Conservation (phyloP, 371 early-diverging fungal species). For the Blakeslea trispora region DNA sequence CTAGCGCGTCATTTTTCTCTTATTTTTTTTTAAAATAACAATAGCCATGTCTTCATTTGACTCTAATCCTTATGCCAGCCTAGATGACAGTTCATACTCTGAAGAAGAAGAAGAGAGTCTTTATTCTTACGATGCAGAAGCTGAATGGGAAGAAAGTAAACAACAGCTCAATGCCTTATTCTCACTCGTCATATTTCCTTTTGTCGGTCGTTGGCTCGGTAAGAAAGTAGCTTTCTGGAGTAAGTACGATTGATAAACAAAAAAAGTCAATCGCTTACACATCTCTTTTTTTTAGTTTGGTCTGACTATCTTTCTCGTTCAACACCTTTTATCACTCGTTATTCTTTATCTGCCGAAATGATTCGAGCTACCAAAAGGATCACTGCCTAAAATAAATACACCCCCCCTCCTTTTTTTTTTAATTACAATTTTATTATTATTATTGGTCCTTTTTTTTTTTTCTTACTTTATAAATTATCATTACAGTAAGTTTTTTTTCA, state of each 20-base stretch:
- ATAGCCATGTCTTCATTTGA: constrained; percentile 16
- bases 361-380: not conserved
- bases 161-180: constrained; percentile 55
- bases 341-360: not conserved
- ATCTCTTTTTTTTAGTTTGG: not conserved
- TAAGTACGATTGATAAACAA: constrained; percentile 21
- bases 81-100: constrained; percentile 26
- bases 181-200: constrained; percentile 62
- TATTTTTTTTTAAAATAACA: too few species aligned
- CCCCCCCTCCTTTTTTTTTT: not conserved
- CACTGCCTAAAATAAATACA: not conserved
- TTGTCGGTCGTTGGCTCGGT: constrained; percentile 61
- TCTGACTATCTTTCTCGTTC: not conserved
- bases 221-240: constrained; percentile 62
- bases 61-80: constrained; percentile 25
- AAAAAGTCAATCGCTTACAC: not conserved
- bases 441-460: too few species aligned
- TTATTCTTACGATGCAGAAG: constrained; percentile 53
- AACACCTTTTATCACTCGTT: not conserved
- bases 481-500: too few species aligned
- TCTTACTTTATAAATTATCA: too few species aligned
- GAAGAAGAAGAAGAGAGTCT: constrained; percentile 31
- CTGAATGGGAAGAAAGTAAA: constrained; percentile 68
- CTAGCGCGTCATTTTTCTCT: too few species aligned
- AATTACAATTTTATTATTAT: not conserved